phyloP scores from a whole-genome alignment of 2,329 filamentous ascomycete genomes.

The Sclerotinia glacialis region DNA sequence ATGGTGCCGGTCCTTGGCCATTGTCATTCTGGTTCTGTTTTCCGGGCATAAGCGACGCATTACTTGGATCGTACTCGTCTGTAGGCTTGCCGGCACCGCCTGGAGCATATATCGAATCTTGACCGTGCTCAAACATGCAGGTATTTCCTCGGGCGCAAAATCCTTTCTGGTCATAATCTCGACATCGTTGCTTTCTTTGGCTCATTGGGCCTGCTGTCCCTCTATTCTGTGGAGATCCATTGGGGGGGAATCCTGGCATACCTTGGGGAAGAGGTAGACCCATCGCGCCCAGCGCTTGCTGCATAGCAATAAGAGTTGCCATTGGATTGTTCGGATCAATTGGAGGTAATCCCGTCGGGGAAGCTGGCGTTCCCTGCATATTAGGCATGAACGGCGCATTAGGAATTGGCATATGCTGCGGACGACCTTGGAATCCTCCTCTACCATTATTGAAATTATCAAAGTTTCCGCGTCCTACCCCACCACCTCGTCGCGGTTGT shows the following conservation, averaged over 20 bases:
- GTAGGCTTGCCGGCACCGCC: slow-evolving; percentile 26
- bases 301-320: slow-evolving; percentile 60
- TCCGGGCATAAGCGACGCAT: slow-evolving; percentile 45
- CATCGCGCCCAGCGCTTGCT: slow-evolving; percentile 45
- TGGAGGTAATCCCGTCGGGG: slow-evolving; percentile 43
- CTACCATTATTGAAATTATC: slow-evolving; percentile 39
- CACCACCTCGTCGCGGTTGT: slow-evolving; percentile 55
- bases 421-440: slow-evolving; percentile 33
- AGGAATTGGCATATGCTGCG: slow-evolving; percentile 28
- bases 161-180: slow-evolving; percentile 70
- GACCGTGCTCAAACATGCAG: slow-evolving; percentile 68
- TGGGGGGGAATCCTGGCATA: slow-evolving; percentile 40
- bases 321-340: slow-evolving; percentile 61
- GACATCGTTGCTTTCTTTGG: slow-evolving; percentile 49
- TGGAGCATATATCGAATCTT: slow-evolving; percentile 47
- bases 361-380: slow-evolving; percentile 30
- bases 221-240: slow-evolving; percentile 18
- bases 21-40: slow-evolving; percentile 28
- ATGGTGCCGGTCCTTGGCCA: not conserved
- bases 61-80: slow-evolving; percentile 58
- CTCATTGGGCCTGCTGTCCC: slow-evolving; percentile 16
- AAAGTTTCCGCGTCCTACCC: slow-evolving; percentile 42
- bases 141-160: slow-evolving; percentile 65
- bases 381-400: slow-evolving; percentile 27
- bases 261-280: slow-evolving; percentile 47